Evolutionary conservation across 2,329 filamentous ascomycete genomes (phyloP), one percentile per base, ranked within the genome.

Genomic region (Xylariaceae sp.): DNA sequence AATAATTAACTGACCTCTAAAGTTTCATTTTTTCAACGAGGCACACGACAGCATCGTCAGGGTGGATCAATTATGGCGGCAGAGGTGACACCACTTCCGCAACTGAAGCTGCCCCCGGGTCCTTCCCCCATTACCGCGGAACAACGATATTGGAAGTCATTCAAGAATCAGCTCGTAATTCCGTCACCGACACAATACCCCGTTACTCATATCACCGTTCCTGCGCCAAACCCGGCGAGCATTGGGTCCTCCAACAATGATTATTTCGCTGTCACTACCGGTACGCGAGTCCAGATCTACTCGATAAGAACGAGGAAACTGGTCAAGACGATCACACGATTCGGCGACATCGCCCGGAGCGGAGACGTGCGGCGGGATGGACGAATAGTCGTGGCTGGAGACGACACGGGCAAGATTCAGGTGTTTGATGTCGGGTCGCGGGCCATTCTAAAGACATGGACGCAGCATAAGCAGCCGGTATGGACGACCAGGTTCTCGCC

Each of bases 401-500:
- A 97, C 66, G 93, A 97, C 71, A 89, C 86, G 41, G 96, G 96
- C 54, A 87, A 89, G 60, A 90, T 99, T 64, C 96, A 99, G 75
- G 92, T 97, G 12, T 99, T 98, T 70, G 95, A 99, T 70, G 86
- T 96, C 49, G 87, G 71, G 44, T 93, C 92, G 54, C 84, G 95
- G 61, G 92, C 92, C 2, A 96, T 99, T 64, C 78, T 99, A 67
- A 93, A 95, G 79, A 97, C 93, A 49, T 99, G 95, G 93, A 87
- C 88, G 62, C 86, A 93, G 65, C 93, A 98, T 78, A 93, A 92
- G 77, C 93, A 96, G 80, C 91, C 95, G 14, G 91, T 96, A 20
- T 97, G 93, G 88, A 86, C 89, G 20, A 93, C 92, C 44, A 89
- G 89, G 73, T 99, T 96, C 83, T 93, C 90, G n/a, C 91, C 92